A percentile compares a stretch with the other conserved stretches of the same genome.
Conservation (phyloP, 2,329 filamentous ascomycete species). For the Fusarium mundagurra region DNA sequence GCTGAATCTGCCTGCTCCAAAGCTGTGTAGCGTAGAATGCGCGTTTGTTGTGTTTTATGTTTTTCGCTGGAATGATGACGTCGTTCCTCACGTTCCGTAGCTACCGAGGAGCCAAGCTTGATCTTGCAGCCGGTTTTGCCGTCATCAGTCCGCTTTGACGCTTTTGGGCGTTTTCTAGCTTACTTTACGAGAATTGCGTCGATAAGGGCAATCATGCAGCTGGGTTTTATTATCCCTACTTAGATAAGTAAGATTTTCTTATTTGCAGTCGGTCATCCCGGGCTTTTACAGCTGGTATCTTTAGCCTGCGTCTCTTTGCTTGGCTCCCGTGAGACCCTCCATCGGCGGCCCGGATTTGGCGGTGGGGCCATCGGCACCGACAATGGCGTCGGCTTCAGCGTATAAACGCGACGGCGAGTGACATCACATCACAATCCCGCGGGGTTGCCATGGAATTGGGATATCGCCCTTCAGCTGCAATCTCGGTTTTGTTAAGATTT, state of each 20-base stretch:
- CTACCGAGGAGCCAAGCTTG: constrained; percentile 26
- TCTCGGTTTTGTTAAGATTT: not conserved
- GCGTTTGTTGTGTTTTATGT: constrained; percentile 26
- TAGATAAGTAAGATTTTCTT: not conserved
- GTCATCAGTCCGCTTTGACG: constrained; percentile 30
- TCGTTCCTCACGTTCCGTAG: constrained; percentile 15
- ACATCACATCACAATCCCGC: constrained; percentile 8
- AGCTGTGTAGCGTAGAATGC: not conserved
- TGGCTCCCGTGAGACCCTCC: constrained; percentile 8
- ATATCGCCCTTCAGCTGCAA: not conserved
- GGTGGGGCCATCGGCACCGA: constrained; percentile 19
- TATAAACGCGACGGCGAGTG: constrained; percentile 1
- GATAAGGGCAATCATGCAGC: not conserved
- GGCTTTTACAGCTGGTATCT: not conserved
- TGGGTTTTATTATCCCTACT: not conserved
- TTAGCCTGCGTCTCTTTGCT: not conserved
- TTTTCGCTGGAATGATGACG: constrained; percentile 23
- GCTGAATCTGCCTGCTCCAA: not conserved
- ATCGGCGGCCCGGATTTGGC: constrained; percentile 3
- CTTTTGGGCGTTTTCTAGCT: constrained; percentile 14
- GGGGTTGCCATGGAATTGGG: not conserved
- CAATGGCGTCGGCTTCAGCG: not conserved
- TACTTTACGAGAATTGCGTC: not conserved
- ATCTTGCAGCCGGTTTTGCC: constrained; percentile 10
- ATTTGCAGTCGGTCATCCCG: not conserved